Evolutionary conservation across 2,329 filamentous ascomycete species (phyloP), one percentile per base, ranked within the genome.

Genomic region (Bimuria novae-zelandiae): DNA sequence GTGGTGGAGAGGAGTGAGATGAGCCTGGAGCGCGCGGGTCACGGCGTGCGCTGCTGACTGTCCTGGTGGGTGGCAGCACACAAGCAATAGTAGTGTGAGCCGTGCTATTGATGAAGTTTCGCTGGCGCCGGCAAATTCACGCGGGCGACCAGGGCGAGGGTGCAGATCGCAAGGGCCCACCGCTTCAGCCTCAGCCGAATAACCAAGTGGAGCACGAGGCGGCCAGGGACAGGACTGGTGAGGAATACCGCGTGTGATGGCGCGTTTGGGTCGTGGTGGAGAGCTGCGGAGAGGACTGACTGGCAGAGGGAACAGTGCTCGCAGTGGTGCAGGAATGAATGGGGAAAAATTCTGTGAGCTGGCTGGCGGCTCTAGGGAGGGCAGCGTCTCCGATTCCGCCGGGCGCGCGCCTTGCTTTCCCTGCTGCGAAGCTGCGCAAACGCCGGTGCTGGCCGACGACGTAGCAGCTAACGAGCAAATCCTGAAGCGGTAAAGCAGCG

Each of bases 121-220:
- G 59, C 60, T 67, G 64, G 63, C 60, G 65, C 52, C 63, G 64
- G 63, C 61, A 67, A 61, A 54, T 63, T 64, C 57, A 63, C 60
- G 63, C 63, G 60, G 25, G 64, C 52, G 62, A 68, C 65, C 62
- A 71, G 69, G 69, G 64, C 64, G 35, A 60, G 63, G 55, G 43
- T 69, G 69, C 65, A 69, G 69, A 70, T 70, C 67, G 57, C 48
- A 52, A n/a, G 63, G 68, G 63, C 66, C 68, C 68, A 70, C 64
- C 57, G 60, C 60, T 70, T 71, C 65, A 71, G 69, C 67, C 68
- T 72, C 69, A 69, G 60, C 63, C 67, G 69, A 68, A 59, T 57
- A 57, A 52, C 64, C 67, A 70, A 69, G 65, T 68, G 68, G 68
- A 70, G 68, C 67, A 65, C 65, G 61, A 68, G 65, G 65, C 59